Evolutionary conservation across 2,329 filamentous ascomycete species (phyloP), one percentile per base, ranked within the genome.

Genomic region (Fusarium neocosmosporiellum): DNA sequence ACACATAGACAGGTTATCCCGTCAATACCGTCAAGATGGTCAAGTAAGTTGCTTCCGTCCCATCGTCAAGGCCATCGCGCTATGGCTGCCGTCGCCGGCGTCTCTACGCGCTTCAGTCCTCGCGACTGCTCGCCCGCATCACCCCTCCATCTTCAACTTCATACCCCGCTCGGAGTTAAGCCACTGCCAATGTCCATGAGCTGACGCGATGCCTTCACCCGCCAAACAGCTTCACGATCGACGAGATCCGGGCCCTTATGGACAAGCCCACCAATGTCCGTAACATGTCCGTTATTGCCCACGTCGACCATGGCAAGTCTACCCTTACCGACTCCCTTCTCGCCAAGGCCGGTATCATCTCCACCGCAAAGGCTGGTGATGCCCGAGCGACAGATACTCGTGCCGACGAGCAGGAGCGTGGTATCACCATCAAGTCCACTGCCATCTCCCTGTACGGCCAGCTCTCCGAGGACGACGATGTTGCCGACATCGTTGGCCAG

Each of bases 261-360:
- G 92, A 94, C 91, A 92, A 92, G 87, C 91, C 93, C 79, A 88
- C 84, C 83, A 92, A 92, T 85, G 90, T 92, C 84, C 89, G 90
- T 87, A 98, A 98, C 92, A 98, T 98, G 96, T 98, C 95, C 89
- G 96, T 99, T 86, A 98, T 98, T 94, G 96, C 96, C 86, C 96
- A 99, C 90, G 95, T 99, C 92, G 96, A 99, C 88, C 96, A 99
- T 92, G 96, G 96, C 90, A 99, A 99, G 89, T 99, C 96, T 81
- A 99, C 96, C 84, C 91, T 99, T 82, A 98, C 96, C 92, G 96
- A 99, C 88, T 98, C 96, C 81, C 94, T 99, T 78, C 93, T 99
- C 84, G 95, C 97, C 89, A 96, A 97, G 89, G 96, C 96, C 83
- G 96, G 96, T 96, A 99, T 99, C 84, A 98, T 99, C 85, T 98